Evolutionary conservation across 208 protist genomes (phyloP).

Genomic region (Strigomonas culicis): DNA sequence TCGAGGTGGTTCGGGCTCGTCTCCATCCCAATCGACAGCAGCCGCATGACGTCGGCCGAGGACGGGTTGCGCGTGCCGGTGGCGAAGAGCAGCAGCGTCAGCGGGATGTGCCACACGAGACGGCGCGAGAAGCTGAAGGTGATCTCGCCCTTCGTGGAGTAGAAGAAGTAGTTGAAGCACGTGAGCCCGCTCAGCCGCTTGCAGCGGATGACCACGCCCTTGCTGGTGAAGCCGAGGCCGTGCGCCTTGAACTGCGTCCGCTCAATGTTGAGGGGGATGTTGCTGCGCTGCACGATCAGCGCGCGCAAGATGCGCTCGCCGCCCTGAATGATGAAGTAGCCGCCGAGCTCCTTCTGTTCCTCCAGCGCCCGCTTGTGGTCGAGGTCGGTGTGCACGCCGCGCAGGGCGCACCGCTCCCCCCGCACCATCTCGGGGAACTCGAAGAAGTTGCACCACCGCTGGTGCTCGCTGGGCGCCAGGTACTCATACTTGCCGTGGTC

Average conservation of each 20-base stretch:
- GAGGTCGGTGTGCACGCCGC: constrained; percentile 46
- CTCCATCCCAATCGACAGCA: constrained; percentile 64
- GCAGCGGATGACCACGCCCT: constrained; percentile 94
- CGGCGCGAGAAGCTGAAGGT: constrained; percentile 86
- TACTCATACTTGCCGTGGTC: constrained; percentile 44
- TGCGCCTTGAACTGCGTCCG: constrained; percentile 88
- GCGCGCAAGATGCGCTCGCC: constrained; percentile 97
- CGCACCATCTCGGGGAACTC: constrained; percentile 89
- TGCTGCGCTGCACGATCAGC: constrained; percentile 93
- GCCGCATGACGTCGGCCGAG: constrained; percentile 50
- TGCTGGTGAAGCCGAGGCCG: constrained; percentile 93
- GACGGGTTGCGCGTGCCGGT: constrained; percentile 57
- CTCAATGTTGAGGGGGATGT: constrained; percentile 93
- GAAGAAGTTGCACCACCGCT: constrained; percentile 70
- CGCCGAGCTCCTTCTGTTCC: constrained; percentile 96
- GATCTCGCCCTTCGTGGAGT: constrained; percentile 88
- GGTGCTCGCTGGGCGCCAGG: constrained; percentile 74
- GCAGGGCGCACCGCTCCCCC: constrained; percentile 71
- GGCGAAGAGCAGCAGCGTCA: constrained; percentile 65
- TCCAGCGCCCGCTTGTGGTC: constrained; percentile 86
- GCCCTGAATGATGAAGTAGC: constrained; percentile 99
- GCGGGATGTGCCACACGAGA: constrained; percentile 84
- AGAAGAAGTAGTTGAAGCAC: constrained; percentile 97
- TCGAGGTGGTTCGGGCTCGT: constrained; percentile 32
- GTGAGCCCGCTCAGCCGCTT: constrained; percentile 92